A percentile compares a stretch with the other conserved stretches of the same genome.
These are phyloP conservation scores for Rhododendron ovatum DNA, from an alignment of 148 eudicot species.

Conservation along the genomic window DNA sequence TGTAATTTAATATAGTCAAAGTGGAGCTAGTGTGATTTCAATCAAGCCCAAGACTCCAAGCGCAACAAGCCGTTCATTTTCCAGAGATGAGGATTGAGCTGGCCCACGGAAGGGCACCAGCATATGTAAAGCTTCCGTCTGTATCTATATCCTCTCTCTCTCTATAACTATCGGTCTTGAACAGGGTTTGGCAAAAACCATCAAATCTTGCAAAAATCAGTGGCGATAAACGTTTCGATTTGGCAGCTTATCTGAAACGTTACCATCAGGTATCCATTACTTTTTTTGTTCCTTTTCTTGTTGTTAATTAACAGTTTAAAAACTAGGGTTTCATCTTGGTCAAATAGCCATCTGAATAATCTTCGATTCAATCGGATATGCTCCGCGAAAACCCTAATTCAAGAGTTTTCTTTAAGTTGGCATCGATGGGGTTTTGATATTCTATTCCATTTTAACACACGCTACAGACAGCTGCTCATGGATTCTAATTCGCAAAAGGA, in stretches of 20 bases:
- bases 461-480: constrained; percentile 19
- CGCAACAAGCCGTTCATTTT: constrained; percentile 10
- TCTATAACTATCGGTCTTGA: neutral
- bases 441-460: neutral
- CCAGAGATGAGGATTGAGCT: constrained; percentile 9
- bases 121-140: neutral
- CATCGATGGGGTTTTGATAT: neutral
- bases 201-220: neutral
- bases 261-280: neutral
- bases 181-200: neutral
- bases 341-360: neutral
- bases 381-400: neutral
- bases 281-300: neutral
- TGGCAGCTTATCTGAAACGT: neutral
- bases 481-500: constrained; percentile 41
- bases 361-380: neutral
- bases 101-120: constrained; percentile 4
- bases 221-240: neutral
- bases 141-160: neutral
- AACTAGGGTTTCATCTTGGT: neutral
- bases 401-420: neutral
- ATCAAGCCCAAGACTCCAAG: neutral
- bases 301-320: neutral
- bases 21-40: neutral
- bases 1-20: neutral